A percentile compares a stretch with the other conserved stretches of the same genome.
These are phyloP conservation scores for Fusarium newnesense DNA, from an alignment of 2,329 filamentous ascomycete species.

Conservation along the genomic window DNA sequence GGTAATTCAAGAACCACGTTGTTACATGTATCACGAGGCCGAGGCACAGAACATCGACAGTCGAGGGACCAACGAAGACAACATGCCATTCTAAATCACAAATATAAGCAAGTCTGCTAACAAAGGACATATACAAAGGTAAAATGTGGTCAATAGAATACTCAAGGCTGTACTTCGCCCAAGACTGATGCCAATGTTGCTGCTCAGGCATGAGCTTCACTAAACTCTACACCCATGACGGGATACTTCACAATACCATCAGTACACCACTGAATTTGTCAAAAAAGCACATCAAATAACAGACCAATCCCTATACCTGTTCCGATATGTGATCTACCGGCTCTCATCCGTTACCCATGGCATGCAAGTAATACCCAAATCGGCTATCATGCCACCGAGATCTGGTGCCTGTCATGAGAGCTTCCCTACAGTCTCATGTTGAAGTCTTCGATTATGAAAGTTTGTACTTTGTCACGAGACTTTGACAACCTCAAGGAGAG, in stretches of 20 bases:
- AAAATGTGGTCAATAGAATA: neutral
- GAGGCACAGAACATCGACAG: neutral
- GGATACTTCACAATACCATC: neutral
- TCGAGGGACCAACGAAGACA: neutral
- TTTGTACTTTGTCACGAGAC: neutral
- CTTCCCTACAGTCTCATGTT: neutral
- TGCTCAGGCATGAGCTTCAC: neutral
- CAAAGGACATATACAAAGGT: neutral
- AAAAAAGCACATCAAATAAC: neutral
- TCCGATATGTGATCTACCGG: neutral
- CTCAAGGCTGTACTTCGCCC: neutral
- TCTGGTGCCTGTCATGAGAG: constrained; percentile 8
- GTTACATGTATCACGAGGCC: neutral
- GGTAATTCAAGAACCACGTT: neutral
- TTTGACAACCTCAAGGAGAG: neutral
- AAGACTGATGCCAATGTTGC: neutral
- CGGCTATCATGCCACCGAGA: constrained; percentile 2
- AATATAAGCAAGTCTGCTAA: neutral
- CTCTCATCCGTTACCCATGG: neutral
- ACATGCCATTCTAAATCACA: neutral
- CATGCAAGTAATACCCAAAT: neutral
- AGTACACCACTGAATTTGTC: neutral
- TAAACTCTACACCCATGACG: neutral
- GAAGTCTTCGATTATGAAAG: neutral
- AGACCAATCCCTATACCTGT: neutral